Evolutionary conservation across 2,329 filamentous ascomycete genomes (phyloP).

Genomic region (Talaromyces rugulosus): DNA sequence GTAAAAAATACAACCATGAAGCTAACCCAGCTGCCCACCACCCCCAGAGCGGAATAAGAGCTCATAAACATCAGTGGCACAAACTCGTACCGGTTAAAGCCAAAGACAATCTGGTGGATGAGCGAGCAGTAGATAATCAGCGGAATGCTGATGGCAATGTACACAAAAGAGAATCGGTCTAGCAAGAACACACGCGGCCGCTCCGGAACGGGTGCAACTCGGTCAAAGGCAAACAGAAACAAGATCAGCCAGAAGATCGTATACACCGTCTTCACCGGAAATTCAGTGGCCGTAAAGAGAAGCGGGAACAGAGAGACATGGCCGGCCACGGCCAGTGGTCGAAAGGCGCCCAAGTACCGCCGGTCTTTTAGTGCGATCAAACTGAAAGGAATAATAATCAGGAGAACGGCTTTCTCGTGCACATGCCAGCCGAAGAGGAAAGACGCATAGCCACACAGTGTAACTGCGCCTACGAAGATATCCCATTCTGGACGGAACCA

Average conservation of each 20-base stretch:
- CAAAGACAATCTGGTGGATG: constrained; percentile 78
- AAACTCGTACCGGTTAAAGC: constrained; percentile 70
- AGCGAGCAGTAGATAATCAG: constrained; percentile 85
- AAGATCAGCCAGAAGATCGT: constrained; percentile 86
- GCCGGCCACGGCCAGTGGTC: constrained; percentile 84
- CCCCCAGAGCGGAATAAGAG: constrained; percentile 89
- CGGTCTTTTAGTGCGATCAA: constrained; percentile 86
- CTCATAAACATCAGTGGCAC: constrained; percentile 96
- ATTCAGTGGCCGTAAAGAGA: constrained; percentile 86
- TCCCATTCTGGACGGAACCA: constrained; percentile 81
- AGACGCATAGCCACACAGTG: constrained; percentile 89
- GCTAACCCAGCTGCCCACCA: constrained; percentile 90
- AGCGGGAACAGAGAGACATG: constrained; percentile 94
- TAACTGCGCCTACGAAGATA: constrained; percentile 81
- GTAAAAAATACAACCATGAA: constrained; percentile 89
- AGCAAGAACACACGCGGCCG: constrained; percentile 81
- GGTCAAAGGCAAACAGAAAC: constrained; percentile 82
- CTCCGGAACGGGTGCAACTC: constrained; percentile 75
- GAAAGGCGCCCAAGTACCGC: constrained; percentile 85
- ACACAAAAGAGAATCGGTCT: constrained; percentile 84
- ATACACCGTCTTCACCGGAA: constrained; percentile 89
- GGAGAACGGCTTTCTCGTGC: constrained; percentile 91
- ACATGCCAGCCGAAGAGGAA: constrained; percentile 99
- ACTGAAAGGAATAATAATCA: constrained; percentile 93
- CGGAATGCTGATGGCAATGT: constrained; percentile 85